Base-by-base conservation (phyloP, 2,329 filamentous ascomycete species). In the Chrysoporthe cubensis region DNA sequence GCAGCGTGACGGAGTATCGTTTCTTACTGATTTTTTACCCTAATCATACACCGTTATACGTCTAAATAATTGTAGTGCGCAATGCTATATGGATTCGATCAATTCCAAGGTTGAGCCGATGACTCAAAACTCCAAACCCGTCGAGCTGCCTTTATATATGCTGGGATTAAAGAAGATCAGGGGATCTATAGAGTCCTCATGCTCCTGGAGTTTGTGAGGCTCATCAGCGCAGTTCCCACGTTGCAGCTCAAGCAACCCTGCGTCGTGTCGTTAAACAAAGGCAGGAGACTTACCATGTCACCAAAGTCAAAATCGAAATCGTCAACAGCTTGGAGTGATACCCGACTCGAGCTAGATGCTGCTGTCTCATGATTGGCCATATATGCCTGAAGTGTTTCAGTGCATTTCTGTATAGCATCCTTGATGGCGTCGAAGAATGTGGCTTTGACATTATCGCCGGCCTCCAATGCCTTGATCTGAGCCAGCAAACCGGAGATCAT, bases 381-480 rank as follows among this genome's bases (percentile, higher is more conserved):
- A 9, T 52, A 58, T 16, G 58, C 58, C 42, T 43, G 34, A 4
- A 68, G 50, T 13, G 58, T 13, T 7, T 48, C 50, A 8, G 26
- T 40, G 34, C 63, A 65, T 46, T 62, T 63, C 21, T 66, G 43
- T 32, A 66, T 37, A 14, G n/a, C 26, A 26, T 66, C 42, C 32
- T n/a, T 50, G 26, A 66, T 44, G 11, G 63, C 58, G 4, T 43
- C 59, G 26, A 62, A 52, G 6, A 66, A 26, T 9, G 62, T 59
- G 1, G 13, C 14, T n/a, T 52, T 43, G 34, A 50, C 40, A n/a
- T 54, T 46, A 4, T 43, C 34, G 4, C 58, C 66, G 7, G 58
- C 54, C 63, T 68, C 66, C 3, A 68, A 48, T 9, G 66, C 58
- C 52, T 52, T 48, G 21, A 62, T 48, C 42, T 68, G 50, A n/a